phyloP scores from a whole-genome alignment of 179 eudicot species.

The Vitellaria paradoxa region DNA sequence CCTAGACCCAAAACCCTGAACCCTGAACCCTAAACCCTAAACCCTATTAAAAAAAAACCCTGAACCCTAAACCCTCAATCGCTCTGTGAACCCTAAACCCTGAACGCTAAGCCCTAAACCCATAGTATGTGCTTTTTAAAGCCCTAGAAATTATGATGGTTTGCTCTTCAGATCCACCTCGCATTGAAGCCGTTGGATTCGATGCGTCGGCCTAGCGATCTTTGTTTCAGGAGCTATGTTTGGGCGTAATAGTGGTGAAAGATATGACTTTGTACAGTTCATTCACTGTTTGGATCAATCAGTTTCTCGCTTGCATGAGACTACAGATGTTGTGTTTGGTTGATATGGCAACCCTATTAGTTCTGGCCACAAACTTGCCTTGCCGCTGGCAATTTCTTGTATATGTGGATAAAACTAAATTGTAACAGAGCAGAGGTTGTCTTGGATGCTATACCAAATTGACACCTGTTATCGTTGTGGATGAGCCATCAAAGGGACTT shows the following conservation, averaged over 20 bases:
- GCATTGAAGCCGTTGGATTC: background rate
- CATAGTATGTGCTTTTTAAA: too few relatives aligned
- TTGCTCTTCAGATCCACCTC: background rate
- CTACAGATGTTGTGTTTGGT: conserved; percentile 1
- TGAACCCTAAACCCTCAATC: too few relatives aligned
- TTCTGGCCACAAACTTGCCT: conserved; percentile 5
- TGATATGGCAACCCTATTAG: conserved; percentile 1
- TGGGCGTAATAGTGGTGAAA: background rate
- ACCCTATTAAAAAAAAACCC: too few relatives aligned
- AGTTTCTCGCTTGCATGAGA: conserved; percentile 67
- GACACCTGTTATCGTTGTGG: conserved; percentile 30
- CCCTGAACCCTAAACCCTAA: too few relatives aligned
- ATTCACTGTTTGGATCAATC: conserved; percentile 64
- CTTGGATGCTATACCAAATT: conserved; percentile 46
- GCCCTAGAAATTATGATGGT: background rate
- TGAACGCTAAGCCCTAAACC: too few relatives aligned
- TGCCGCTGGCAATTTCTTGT: conserved; percentile 10
- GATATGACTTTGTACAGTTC: conserved; percentile 61
- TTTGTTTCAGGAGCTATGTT: background rate
- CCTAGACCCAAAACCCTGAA: too few relatives aligned
- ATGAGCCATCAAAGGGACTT: conserved; percentile 45
- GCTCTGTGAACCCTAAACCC: too few relatives aligned
- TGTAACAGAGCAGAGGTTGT: conserved; percentile 60
- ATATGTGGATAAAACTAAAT: conserved; percentile 21
- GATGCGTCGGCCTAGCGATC: background rate